Evolutionary conservation across 805 yeast species (phyloP), one percentile per base, ranked within the genome.

Genomic region (Barnettozyma californica): DNA sequence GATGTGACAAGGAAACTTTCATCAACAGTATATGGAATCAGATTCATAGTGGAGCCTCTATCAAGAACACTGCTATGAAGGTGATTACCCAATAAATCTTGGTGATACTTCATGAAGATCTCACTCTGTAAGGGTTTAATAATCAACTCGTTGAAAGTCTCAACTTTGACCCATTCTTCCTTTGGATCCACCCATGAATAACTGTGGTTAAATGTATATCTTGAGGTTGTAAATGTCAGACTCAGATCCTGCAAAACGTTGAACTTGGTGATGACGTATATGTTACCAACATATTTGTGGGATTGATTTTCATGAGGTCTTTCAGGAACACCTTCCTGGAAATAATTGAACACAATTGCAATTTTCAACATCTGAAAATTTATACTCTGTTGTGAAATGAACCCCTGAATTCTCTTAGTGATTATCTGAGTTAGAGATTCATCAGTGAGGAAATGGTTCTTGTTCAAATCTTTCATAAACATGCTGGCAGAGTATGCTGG

Each of bases 241-340:
- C 58, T 52, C 18, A 57, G 52, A 23, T 58, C 62, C 5, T 52
- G 53, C 29, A 54, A 41, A 0, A 58, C 51, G 7, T 41, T 49
- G 46, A 59, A 57, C 6, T 52, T 44, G 35, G 49, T 56, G 2
- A 59, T 25, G 9, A 57, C 52, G 29, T 58, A 54, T 19, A 59
- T 44, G 25, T 59, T 60, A 4, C 63, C 64, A 18, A 60, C 62
- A 31, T 59, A 60, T 38, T 56, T 60, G 36, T 55, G 58, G 5
- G 53, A 33, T 31, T 55, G 61, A 40, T 56, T 46, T 34, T 59
- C 62, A 37, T 56, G 56, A 9, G 58, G 61, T 43, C 55, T 53
- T 9, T 54, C 55, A 1, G 62, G 57, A 5, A 49, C 48, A 26
- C 61, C 60, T 40, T 58, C 62, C 34, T 59, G 61, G 42, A 49